These are phyloP conservation scores for Actinomucor elegans DNA, from an alignment of 371 early-diverging fungal genomes.

Conservation along the genomic window DNA sequence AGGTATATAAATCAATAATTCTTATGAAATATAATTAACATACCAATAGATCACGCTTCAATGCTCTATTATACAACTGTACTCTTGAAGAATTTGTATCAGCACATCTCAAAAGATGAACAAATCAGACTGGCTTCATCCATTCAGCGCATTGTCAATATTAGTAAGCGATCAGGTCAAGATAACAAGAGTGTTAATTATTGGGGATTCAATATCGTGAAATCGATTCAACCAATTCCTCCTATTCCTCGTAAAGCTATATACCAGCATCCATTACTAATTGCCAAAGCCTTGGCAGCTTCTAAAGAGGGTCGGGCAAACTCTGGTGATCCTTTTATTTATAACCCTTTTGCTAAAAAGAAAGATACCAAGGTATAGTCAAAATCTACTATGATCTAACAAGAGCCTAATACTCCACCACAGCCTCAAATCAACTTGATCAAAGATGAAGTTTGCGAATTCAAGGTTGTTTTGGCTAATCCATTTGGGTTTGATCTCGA, in stretches of 20 bases:
- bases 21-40: background rate
- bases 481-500: constrained; percentile 84
- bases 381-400: background rate
- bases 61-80: constrained; percentile 69
- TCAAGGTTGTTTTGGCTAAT: constrained; percentile 73
- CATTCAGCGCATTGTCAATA: constrained; percentile 58
- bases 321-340: constrained; percentile 69
- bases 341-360: constrained; percentile 74
- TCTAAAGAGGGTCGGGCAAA: constrained; percentile 21
- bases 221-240: constrained; percentile 33
- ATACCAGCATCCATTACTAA: constrained; percentile 27
- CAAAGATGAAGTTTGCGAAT: constrained; percentile 68
- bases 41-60: constrained; percentile 56
- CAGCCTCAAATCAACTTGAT: constrained; percentile 44
- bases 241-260: constrained; percentile 49
- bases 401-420: background rate
- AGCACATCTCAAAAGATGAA: constrained; percentile 68
- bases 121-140: constrained; percentile 68
- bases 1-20: constrained; percentile 37
- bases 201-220: constrained; percentile 55
- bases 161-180: constrained; percentile 34
- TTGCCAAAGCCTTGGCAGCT: constrained; percentile 24
- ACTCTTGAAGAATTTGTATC: constrained; percentile 65
- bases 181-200: constrained; percentile 33
- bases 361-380: constrained; percentile 40